Conservation (phyloP, 2,329 filamentous ascomycete genomes). For the Alternaria gaisen region DNA sequence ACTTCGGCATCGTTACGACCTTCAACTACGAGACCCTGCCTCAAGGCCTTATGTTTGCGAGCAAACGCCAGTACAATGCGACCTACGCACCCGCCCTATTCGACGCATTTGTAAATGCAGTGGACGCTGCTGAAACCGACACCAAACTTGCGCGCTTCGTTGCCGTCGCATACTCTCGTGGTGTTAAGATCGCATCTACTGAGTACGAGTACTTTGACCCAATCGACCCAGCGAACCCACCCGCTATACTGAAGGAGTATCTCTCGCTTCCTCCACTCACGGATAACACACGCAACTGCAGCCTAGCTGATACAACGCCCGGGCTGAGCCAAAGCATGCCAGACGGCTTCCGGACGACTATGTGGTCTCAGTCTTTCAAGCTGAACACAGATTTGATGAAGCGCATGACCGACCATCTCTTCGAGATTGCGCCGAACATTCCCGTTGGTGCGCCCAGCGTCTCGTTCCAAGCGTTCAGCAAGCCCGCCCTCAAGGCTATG, state of each 20-base stretch:
- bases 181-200: constrained; percentile 22
- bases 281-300: constrained; percentile 27
- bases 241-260: constrained; percentile 32
- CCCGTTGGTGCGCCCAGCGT: background rate
- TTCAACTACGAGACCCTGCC: constrained; percentile 32
- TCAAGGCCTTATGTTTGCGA: constrained; percentile 15
- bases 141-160: constrained; percentile 33
- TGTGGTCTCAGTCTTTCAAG: constrained; percentile 40
- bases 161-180: constrained; percentile 22
- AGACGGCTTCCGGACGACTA: constrained; percentile 32
- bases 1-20: constrained; percentile 47
- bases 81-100: constrained; percentile 23
- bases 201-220: constrained; percentile 33
- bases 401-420: constrained; percentile 28
- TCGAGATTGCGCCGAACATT: constrained; percentile 12
- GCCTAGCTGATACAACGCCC: constrained; percentile 23
- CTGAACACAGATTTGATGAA: constrained; percentile 29
- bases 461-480: constrained; percentile 35
- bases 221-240: constrained; percentile 17
- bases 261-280: constrained; percentile 26
- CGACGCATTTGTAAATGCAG: constrained; percentile 29
- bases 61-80: constrained; percentile 16
- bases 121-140: constrained; percentile 25
- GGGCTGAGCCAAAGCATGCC: constrained; percentile 19
- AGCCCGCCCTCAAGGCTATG: constrained; percentile 28